A percentile compares a stretch with the other conserved stretches of the same genome.
Evolutionary conservation across 2,329 filamentous ascomycete genomes (phyloP).

Genomic region (Bipolaris sorokiniana): DNA sequence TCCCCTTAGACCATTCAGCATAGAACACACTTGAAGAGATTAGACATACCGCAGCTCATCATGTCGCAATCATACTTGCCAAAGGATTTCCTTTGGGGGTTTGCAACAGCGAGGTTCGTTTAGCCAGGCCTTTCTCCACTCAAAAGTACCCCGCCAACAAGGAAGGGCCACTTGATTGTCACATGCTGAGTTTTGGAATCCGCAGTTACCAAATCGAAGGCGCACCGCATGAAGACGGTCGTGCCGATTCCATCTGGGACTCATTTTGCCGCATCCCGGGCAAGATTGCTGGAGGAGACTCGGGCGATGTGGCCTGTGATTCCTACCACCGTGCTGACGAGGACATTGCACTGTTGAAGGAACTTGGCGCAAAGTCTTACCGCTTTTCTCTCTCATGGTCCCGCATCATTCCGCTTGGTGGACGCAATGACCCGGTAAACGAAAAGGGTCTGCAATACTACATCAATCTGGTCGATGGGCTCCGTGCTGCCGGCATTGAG

Average conservation of each 20-base stretch:
- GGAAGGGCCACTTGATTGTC: constrained; percentile 5
- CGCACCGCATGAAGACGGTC: constrained; percentile 73
- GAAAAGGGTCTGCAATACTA: constrained; percentile 79
- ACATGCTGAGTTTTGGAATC: constrained; percentile 30
- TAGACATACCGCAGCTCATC: constrained; percentile 17
- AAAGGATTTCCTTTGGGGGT: constrained; percentile 51
- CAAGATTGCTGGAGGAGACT: constrained; percentile 80
- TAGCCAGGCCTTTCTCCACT: constrained; percentile 25
- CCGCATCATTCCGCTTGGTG: constrained; percentile 83
- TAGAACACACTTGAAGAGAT: not conserved
- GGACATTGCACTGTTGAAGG: constrained; percentile 79
- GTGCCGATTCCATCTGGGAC: constrained; percentile 86
- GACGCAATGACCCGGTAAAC: constrained; percentile 81
- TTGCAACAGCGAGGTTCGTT: constrained; percentile 51
- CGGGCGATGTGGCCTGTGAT: constrained; percentile 81
- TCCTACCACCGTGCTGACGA: constrained; percentile 80
- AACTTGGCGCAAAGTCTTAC: constrained; percentile 74
- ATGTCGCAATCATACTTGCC: constrained; percentile 49
- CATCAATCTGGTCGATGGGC: constrained; percentile 76
- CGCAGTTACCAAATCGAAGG: constrained; percentile 87
- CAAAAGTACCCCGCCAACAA: constrained; percentile 29
- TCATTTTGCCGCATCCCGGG: constrained; percentile 81
- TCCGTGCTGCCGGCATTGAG: constrained; percentile 75
- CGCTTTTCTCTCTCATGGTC: constrained; percentile 86
- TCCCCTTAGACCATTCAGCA: constrained; percentile 2